These are phyloP conservation scores for Trichoderma simmonsii DNA, from an alignment of 2,329 filamentous ascomycete genomes.

Conservation along the genomic window DNA sequence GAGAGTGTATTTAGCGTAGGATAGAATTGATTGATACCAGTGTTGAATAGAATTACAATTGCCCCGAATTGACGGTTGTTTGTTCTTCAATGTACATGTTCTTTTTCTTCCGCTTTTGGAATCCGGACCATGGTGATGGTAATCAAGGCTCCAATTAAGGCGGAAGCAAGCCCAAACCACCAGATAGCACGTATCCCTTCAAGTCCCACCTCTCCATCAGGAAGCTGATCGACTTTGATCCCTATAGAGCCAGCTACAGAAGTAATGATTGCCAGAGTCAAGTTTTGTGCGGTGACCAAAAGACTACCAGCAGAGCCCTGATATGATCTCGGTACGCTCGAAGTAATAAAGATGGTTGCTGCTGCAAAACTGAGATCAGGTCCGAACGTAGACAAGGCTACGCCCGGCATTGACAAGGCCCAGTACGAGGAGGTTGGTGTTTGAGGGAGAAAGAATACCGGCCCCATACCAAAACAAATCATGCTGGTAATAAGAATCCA, in stretches of 20 bases:
- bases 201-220: neutral
- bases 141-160: neutral
- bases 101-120: conserved; percentile 8
- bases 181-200: neutral
- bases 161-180: conserved; percentile 7
- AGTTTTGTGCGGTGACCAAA: neutral
- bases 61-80: neutral
- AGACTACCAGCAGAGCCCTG: conserved; percentile 1
- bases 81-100: neutral
- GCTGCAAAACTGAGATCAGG: conserved; percentile 4
- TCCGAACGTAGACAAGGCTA: neutral
- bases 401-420: conserved; percentile 1
- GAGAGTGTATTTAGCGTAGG: neutral
- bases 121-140: neutral
- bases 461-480: neutral
- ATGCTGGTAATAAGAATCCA: neutral
- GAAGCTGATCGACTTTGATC: neutral
- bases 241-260: conserved; percentile 1
- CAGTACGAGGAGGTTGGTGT: neutral
- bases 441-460: conserved; percentile 6
- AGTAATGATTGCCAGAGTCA: neutral
- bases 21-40: neutral
- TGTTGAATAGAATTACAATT: neutral
- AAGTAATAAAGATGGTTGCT: conserved; percentile 1
- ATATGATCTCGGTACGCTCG: neutral